phyloP scores from a whole-genome alignment of 352 stramenopile genomes.

The Globisporangium nunn region DNA sequence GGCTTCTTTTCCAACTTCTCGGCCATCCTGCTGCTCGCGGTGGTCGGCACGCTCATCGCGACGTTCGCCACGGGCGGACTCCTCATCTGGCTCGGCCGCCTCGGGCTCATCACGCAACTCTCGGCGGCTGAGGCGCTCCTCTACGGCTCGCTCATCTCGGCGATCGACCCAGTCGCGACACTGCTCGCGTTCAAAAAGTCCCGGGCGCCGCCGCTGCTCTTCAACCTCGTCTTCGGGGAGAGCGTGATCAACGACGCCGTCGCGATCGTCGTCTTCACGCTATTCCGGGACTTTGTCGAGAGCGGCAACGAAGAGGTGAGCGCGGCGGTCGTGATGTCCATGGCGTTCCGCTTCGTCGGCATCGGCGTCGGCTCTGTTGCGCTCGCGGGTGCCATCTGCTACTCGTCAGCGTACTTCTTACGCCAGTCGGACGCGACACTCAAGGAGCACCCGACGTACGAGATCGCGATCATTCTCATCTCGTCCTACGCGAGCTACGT shows the following conservation, averaged over 20 bases:
- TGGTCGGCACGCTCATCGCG: conserved; percentile 45
- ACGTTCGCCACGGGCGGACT: conserved; percentile 37
- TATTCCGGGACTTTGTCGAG: conserved; percentile 43
- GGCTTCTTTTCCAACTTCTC: conserved; percentile 46
- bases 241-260: conserved; percentile 58
- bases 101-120: conserved; percentile 31
- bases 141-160: conserved; percentile 74
- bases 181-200: conserved; percentile 70
- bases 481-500: conserved; percentile 74
- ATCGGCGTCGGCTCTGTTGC: conserved; percentile 42
- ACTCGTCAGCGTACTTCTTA: conserved; percentile 32
- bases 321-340: neutral
- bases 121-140: conserved; percentile 58
- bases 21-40: conserved; percentile 31
- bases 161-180: conserved; percentile 81
- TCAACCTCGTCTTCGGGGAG: conserved; percentile 88
- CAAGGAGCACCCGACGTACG: conserved; percentile 40
- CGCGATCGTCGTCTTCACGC: conserved; percentile 72
- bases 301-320: conserved; percentile 14
- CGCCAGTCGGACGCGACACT: conserved; percentile 8
- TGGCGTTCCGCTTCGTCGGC: conserved; percentile 26
- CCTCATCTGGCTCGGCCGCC: conserved; percentile 32
- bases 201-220: conserved; percentile 43
- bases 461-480: conserved; percentile 66
- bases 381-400: conserved; percentile 39